Base-by-base conservation (phyloP, 495 filamentous ascomycete species). In the Penicillium taxi region DNA sequence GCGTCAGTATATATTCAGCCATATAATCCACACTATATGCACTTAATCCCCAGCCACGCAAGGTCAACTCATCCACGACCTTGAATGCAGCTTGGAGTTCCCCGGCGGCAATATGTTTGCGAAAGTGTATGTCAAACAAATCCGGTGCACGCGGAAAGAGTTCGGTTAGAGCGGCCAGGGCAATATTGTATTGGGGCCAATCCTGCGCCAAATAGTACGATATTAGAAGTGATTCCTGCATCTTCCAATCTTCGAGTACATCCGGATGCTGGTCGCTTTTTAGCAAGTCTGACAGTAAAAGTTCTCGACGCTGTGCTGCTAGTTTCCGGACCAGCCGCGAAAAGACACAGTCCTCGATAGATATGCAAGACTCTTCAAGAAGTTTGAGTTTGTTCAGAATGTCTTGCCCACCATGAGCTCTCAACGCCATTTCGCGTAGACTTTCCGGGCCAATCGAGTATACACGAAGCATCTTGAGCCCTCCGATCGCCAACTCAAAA, bases 221-320 rank as follows among this genome's bases (percentile, higher is more conserved):
- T 2, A 59, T 31, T 6, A 84, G 57, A 6, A 83, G 55, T 5
- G 55, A 56, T 45, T 79, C 72, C 48, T 84, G 83, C 2, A 78
- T 45, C 1, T 61, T 26, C 1, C 31, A 30, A 53, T 94, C 78
- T 36, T 86, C 83, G 16, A 84, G 74, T 4, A 73, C 66, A 41
- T 87, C 82, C 0, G 82, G 82, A 55, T 91, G 84, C 28, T 86
- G 76, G 47, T 90, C 84, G 33, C 74, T 80, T 15, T 67, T 47
- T 2, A 90, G 49, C 2, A 93, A 48, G 38, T 73, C 66, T 9
- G 69, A 55, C 8, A 89, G 64, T 32, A 81, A 55, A 4, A 74
- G 67, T 1, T 63, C 58, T 9, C 80, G 71, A 5, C 72, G 64
- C 36, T 74, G 62, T 5, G 41, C 44, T 7, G 77, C 77, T 15